phyloP scores from a whole-genome alignment of 1,284 basidiomycete genomes.

The Marasmius sp. region DNA sequence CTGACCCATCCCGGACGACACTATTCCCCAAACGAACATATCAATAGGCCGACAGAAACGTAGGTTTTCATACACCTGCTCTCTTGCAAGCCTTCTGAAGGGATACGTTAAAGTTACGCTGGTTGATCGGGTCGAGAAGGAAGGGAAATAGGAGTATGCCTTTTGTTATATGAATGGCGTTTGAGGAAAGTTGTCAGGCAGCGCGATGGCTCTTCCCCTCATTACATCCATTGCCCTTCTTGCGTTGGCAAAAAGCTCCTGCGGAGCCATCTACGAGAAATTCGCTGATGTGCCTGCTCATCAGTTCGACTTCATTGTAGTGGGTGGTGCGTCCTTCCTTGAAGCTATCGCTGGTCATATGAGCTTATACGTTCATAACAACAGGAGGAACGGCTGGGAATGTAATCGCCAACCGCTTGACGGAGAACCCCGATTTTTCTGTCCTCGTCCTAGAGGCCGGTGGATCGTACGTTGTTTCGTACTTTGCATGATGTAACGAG shows the following conservation, averaged over 20 bases:
- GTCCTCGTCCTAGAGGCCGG: background rate
- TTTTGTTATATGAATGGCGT: too few species aligned
- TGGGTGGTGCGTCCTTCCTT: background rate
- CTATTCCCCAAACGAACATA: too few species aligned
- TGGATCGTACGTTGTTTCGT: background rate
- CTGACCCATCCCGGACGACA: too few species aligned
- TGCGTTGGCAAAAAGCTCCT: background rate
- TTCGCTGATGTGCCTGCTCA: background rate
- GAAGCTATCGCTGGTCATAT: background rate
- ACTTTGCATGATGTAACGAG: background rate
- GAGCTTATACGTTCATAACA: background rate
- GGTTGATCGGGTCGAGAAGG: too few species aligned
- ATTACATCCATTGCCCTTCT: too few species aligned
- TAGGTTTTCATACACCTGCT: too few species aligned
- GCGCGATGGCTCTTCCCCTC: too few species aligned
- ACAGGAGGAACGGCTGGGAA: background rate
- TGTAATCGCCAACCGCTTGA: slow-evolving; percentile 4
- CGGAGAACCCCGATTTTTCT: background rate
- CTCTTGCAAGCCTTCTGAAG: too few species aligned
- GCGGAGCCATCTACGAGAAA: background rate
- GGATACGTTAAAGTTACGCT: too few species aligned
- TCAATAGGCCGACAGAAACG: too few species aligned
- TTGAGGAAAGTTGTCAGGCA: too few species aligned
- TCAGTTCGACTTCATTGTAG: background rate
- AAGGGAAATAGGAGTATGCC: too few species aligned